A percentile compares a stretch with the other conserved stretches of the same genome.
These are phyloP conservation scores for Talaromyces sp. DNA, from an alignment of 2,329 filamentous ascomycete species.

Conservation along the genomic window DNA sequence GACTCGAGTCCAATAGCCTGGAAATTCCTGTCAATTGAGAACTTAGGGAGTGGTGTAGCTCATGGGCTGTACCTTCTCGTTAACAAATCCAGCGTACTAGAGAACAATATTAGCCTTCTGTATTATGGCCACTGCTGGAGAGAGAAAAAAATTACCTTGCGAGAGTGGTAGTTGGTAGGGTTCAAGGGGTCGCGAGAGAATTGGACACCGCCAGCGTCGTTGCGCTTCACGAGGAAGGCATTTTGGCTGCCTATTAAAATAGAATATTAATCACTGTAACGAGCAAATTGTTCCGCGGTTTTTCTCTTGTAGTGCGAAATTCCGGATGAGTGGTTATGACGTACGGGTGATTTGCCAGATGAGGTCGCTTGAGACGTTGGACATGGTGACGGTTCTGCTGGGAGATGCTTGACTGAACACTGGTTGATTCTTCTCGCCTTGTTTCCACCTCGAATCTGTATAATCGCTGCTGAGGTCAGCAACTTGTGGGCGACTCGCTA, in stretches of 20 bases:
- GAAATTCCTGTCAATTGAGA: constrained; percentile 6
- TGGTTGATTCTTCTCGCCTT: neutral
- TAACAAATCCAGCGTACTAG: constrained; percentile 87
- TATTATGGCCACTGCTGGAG: neutral
- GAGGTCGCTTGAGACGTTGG: constrained; percentile 83
- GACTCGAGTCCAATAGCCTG: constrained; percentile 78
- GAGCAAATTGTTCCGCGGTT: neutral
- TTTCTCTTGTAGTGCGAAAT: neutral
- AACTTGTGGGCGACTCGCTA: constrained; percentile 12
- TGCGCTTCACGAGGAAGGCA: constrained; percentile 88
- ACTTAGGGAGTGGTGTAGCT: neutral
- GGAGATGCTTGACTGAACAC: neutral
- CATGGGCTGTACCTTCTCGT: constrained; percentile 70
- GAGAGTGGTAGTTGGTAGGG: constrained; percentile 82
- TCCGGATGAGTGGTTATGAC: constrained; percentile 39
- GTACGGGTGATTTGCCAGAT: constrained; percentile 94
- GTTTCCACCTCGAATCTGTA: neutral
- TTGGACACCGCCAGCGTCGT: constrained; percentile 70
- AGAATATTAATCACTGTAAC: constrained; percentile 13
- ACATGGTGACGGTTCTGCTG: constrained; percentile 37
- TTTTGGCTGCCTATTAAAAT: constrained; percentile 69
- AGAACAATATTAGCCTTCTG: constrained; percentile 19
- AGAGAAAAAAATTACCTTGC: constrained; percentile 62
- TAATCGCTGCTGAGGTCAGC: neutral
- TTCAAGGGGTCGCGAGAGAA: constrained; percentile 95